phyloP scores from a whole-genome alignment of 768 basidiomycete species.

The Arthromyces matolae region DNA sequence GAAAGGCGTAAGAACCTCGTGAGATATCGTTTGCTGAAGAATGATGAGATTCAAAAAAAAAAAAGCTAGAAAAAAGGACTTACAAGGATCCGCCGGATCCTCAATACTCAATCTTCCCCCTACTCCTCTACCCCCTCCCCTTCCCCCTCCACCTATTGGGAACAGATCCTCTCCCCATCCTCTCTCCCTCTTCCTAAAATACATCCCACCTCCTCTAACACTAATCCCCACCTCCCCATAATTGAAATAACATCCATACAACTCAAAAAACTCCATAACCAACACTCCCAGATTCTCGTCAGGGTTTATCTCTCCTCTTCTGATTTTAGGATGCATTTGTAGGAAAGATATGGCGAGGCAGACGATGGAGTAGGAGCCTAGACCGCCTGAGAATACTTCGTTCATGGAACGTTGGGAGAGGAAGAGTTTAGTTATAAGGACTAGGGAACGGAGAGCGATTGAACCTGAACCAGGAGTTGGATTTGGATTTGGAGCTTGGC shows the following conservation, averaged over 20 bases:
- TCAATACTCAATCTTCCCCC: constrained; percentile 65
- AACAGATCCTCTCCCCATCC: constrained; percentile 55
- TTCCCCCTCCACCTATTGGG: background rate
- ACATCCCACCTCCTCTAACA: constrained; percentile 80
- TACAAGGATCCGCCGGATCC: constrained; percentile 87
- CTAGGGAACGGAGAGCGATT: constrained; percentile 76
- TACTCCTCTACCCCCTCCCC: background rate
- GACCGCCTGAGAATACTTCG: constrained; percentile 94
- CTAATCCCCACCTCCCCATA: constrained; percentile 89
- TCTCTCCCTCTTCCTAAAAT: constrained; percentile 76
- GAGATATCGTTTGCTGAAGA: constrained; percentile 88
- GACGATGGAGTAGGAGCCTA: constrained; percentile 93
- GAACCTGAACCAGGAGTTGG: constrained; percentile 26
- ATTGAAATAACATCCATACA: constrained; percentile 91
- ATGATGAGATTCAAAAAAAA: background rate
- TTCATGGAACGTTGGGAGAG: constrained; percentile 90
- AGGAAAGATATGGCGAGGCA: constrained; percentile 91
- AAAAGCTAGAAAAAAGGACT: constrained; percentile 27
- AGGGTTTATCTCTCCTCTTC: constrained; percentile 82
- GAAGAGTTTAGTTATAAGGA: constrained; percentile 89
- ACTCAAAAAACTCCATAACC: constrained; percentile 94
- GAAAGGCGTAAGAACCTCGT: constrained; percentile 79
- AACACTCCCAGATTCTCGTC: constrained; percentile 89
- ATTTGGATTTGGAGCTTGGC: background rate
- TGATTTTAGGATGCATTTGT: constrained; percentile 96